Base-by-base conservation (phyloP, 2,329 filamentous ascomycete genomes). In the Macrophomina phaseolina region DNA sequence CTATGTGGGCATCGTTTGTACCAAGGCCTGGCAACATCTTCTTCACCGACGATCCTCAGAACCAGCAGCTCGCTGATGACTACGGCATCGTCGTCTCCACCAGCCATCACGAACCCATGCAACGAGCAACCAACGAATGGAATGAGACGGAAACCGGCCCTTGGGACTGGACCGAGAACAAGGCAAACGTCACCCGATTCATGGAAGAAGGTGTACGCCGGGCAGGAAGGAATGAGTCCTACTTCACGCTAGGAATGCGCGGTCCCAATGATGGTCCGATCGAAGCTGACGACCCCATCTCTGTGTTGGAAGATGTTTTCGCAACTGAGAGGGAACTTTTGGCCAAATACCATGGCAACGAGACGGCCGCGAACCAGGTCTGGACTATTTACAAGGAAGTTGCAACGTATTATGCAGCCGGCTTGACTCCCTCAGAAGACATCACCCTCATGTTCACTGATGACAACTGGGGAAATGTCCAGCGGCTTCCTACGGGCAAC, bases 381-480 rank as follows among this genome's bases (percentile, higher is more conserved):
- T 69, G 68, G 70, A 70, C 69, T 2, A 67, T 71, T 5, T 72
- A 72, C 52, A 71, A 72, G 62, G 71, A 71, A 45, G 70, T 72
- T 12, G 64, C 60, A 12, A 69, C 64, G 1, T 72, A 72, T 58
- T 71, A 70, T 53, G 69, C 66, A 5, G 68, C 67, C 6, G 71
- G 71, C 16, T 42, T 72, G 4, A 60, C 51, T 4, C 66, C 67
- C 16, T 69, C 70, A 1, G 67, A 71, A 5, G 70, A 72, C 60
- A 68, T 72, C 5, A 71, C 71, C 0, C 53, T 72, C 14, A 67
- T 72, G 14, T 68, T 70, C 55, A 64, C 68, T 0, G 71, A 72
- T 45, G 71, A 72, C 28, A 72, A 72, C 48, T 64, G 65, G n/a
- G 71, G 71, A 14, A 67, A 70, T n/a, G 51, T 72, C 5, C 70